Base-by-base conservation (phyloP, 148 eudicot genomes). In the Heliosperma pusillum region DNA sequence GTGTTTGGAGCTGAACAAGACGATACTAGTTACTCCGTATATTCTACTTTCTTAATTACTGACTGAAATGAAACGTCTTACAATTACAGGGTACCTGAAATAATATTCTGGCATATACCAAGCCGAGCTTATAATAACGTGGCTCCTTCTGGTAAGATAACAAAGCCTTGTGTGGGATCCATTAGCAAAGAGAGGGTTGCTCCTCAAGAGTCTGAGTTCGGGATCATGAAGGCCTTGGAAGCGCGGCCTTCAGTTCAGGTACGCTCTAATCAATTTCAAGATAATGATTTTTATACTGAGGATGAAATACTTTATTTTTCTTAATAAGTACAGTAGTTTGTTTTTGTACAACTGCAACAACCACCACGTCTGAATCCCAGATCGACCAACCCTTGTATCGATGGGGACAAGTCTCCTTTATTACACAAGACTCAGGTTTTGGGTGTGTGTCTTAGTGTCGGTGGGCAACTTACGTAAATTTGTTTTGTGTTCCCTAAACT, bases 51-150 rank as follows among this genome's bases (percentile, higher is more conserved):
- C 29, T 19, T 6, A 2, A 36, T 27, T 12, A 33, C 5, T 64
- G 16, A 74, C 47, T 50, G 27, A 69, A 16, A 61, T 52, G 33
- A n/a, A 9, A 45, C 16, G 44, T 22, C 47, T 15, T 33, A 63
- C 29, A 42, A 76, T 58, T 36, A 57, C 84, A 93, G 98, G 85
- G 86, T 91, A 64, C 97, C 98, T 66, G 98, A 93, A 80, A 83
- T 93, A 74, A 77, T 93, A 56, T 91, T 93, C 81, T 93, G 97
- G 97, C 98, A 93, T 79, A 93, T 93, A 79, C 97, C 97, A 30
- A 89, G 90, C 75, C 80, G 62, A 81, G 93, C 91, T 52, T 93
- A 89, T 66, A 72, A 78, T 19, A 66, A 74, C 26, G 93, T 89
- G 73, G 91, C 98, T 59, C 96, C 91, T 22, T 80, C 65, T 52